These are phyloP conservation scores for Umbelopsis sp. DNA, from an alignment of 192 early-diverging fungal genomes.

Conservation along the genomic window DNA sequence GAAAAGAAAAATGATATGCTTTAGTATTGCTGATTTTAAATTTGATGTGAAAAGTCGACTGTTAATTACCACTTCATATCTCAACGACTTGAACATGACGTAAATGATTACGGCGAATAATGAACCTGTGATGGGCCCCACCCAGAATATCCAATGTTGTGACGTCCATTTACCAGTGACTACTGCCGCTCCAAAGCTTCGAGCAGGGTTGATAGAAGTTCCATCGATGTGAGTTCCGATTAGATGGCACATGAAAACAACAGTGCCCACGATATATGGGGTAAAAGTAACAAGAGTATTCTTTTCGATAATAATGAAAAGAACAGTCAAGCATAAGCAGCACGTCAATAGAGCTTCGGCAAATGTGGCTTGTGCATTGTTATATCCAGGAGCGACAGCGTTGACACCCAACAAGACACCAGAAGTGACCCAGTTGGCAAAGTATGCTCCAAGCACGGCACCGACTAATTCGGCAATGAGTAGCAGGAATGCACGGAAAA, in stretches of 20 bases:
- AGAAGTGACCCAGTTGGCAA: conserved; percentile 35
- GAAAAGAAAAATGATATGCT: neutral
- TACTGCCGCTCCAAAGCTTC: conserved; percentile 62
- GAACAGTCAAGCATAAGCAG: conserved; percentile 12
- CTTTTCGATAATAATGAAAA: conserved; percentile 30
- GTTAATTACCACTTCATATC: conserved; percentile 1
- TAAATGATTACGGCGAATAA: conserved; percentile 38
- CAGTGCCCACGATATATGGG: conserved; percentile 20
- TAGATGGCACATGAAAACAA: conserved; percentile 26
- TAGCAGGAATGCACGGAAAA: conserved; percentile 47
- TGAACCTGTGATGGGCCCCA: conserved; percentile 52
- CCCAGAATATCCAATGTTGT: conserved; percentile 70
- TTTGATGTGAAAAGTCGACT: neutral
- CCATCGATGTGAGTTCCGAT: conserved; percentile 34
- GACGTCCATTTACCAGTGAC: conserved; percentile 48
- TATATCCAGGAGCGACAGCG: conserved; percentile 29
- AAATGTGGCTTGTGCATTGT: conserved; percentile 22
- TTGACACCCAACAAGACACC: conserved; percentile 40
- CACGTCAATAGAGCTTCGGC: conserved; percentile 20
- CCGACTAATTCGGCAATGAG: conserved; percentile 63
- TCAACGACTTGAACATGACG: conserved; percentile 3
- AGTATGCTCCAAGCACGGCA: conserved; percentile 52
- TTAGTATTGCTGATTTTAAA: neutral
- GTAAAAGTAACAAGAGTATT: conserved; percentile 6
- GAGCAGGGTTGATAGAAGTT: conserved; percentile 69